Evolutionary conservation across 208 protist species (phyloP), one percentile per base, ranked within the genome.

Genomic region (Leishmania tropica): DNA sequence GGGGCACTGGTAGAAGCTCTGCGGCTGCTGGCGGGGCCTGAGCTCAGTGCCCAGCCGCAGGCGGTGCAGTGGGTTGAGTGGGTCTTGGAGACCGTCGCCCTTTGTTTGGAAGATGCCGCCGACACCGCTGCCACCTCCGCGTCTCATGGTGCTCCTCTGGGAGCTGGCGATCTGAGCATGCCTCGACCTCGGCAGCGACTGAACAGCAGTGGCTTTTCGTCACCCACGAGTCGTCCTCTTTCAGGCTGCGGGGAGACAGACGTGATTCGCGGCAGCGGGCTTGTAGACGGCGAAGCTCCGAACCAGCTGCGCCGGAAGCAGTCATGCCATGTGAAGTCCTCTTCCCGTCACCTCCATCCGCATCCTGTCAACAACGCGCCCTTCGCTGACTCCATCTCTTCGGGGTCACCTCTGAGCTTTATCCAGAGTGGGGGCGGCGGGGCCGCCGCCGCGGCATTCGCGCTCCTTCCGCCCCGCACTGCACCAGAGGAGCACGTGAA

Each of bases 1-100:
- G 84, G 90, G 56, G 87, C 84, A 56, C 72, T 95, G 54, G 76
- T 92, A 21, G 79, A 89, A 51, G 1, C 92, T 42, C 68, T 93
- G 24, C 54, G 17, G 31, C 58, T 87, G 70, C 85, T 90, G 76
- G 82, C 87, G 28, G 75, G 81, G 42, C 58, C 85, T 40, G 81
- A 83, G 58, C 62, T 83, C 28, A 2, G 73, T 88, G 28, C 78
- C 68, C 45, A 76, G 56, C 21, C 84, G 79, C 75, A 89, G 83
- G 31, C 67, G 21, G 42, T n/a, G 83, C 62, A 79, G 62, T 85
- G 83, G 77, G 45, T 58, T 11, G 21, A 56, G 15, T 76, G 64
- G 74, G 79, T 82, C 31, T 28, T 85, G 28, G 74, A 79, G 0
- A 79, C 77, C 21, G 45, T 85, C 40, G 73, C 53, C 4, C 62